phyloP scores from a whole-genome alignment of 169 alveolate species.

The Plasmodium relictum region DNA sequence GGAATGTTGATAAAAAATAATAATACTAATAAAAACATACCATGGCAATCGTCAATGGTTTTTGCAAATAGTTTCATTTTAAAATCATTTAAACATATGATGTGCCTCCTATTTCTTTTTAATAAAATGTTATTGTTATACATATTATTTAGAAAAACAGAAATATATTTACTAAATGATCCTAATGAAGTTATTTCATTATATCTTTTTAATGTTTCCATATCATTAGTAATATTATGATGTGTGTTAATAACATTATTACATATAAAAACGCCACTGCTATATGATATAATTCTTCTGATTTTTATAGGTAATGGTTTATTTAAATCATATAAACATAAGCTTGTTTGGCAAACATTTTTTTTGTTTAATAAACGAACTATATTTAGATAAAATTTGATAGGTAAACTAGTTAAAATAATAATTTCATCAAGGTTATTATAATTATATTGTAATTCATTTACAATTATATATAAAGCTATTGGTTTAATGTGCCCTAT shows the following conservation, averaged over 20 bases:
- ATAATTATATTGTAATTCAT: constrained; percentile 47
- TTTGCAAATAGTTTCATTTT: constrained; percentile 77
- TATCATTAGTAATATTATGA: constrained; percentile 71
- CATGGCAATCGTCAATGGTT: constrained; percentile 67
- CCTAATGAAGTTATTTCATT: constrained; percentile 62
- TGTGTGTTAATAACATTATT: constrained; percentile 68
- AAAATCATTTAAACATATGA: constrained; percentile 56
- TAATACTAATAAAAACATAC: constrained; percentile 59
- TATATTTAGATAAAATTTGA: constrained; percentile 58
- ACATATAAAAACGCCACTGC: constrained; percentile 71
- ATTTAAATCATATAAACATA: constrained; percentile 64
- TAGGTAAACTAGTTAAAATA: constrained; percentile 70
- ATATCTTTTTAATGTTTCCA: constrained; percentile 73
- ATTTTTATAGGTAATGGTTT: constrained; percentile 67
- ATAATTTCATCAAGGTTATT: constrained; percentile 62
- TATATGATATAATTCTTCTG: constrained; percentile 47
- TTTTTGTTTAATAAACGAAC: constrained; percentile 42
- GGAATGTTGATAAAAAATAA: constrained; percentile 62
- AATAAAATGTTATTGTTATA: constrained; percentile 50
- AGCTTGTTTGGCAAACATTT: constrained; percentile 41
- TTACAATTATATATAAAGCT: constrained; percentile 43
- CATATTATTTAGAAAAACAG: constrained; percentile 61
- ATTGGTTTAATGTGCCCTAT: constrained; percentile 74
- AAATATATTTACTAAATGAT: constrained; percentile 43
- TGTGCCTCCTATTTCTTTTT: constrained; percentile 17